phyloP scores from a whole-genome alignment of 2,329 filamentous ascomycete genomes.

The Cladosporium sp. region DNA sequence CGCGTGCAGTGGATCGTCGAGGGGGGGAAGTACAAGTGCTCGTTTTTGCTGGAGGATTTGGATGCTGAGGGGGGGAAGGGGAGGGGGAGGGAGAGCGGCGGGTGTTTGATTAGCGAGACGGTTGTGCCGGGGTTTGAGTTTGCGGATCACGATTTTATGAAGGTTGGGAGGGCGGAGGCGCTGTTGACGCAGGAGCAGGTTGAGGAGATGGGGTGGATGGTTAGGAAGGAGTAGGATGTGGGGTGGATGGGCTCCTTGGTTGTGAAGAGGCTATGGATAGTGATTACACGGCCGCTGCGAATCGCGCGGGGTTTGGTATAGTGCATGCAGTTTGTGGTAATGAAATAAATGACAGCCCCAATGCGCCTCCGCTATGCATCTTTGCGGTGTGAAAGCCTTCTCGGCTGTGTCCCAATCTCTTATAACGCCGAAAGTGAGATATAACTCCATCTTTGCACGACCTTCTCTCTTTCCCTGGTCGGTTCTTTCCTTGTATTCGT shows the following conservation, averaged over 20 bases:
- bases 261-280: neutral
- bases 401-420: no score
- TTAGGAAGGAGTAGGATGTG: slow-evolving; percentile 24
- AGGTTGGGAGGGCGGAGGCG: slow-evolving; percentile 42
- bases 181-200: slow-evolving; percentile 48
- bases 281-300: no score
- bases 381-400: no score
- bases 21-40: slow-evolving; percentile 61
- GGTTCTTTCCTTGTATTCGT: neutral
- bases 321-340: no score
- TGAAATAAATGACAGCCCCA: no score
- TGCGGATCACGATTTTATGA: slow-evolving; percentile 61
- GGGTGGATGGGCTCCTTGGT: neutral
- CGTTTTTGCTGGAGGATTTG: slow-evolving; percentile 46
- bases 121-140: slow-evolving; percentile 64
- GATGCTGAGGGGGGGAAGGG: slow-evolving; percentile 33
- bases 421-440: neutral
- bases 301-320: no score
- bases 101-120: slow-evolving; percentile 61
- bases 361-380: no score
- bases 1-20: slow-evolving; percentile 63
- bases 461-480: neutral
- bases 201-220: slow-evolving; percentile 41
- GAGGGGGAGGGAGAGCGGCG: slow-evolving; percentile 32
- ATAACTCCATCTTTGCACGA: neutral